Base-by-base conservation (phyloP, 345 rosid species). In the Eucalyptus leucophloia region DNA sequence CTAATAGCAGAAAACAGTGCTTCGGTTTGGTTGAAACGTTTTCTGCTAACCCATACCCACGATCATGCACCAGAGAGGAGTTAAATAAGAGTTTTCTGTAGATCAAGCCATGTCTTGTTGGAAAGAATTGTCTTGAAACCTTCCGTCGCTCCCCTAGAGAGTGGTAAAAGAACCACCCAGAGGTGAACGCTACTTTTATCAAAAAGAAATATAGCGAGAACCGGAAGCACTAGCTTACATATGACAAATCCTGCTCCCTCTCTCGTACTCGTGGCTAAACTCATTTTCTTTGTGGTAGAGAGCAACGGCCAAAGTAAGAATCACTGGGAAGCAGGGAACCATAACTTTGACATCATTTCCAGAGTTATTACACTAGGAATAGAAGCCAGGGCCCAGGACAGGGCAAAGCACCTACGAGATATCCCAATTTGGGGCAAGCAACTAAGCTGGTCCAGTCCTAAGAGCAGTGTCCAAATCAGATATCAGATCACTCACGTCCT, bases 401-500 rank as follows among this genome's bases (percentile, higher is more conserved):
- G 45, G 30, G 47, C 47, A 77, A 77, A 77, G 47, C 28, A 77
- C 85, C 30, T 3, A 6, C 47, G 18, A 51, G 30, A 9, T 72
- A 4, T 72, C 82, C 82, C 26, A 72, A 37, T 77, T 23, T 58
- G 17, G 49, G 47, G 51, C 28, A 81, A 87, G 24, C 24, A 49
- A 26, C 89, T 92, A 95, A 15, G 80, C 9, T 12, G 98, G 98
- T 5, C 97, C 96, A 50, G 96, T 95, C 88, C 91, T 94, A 5
- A 98, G 93, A 37, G 99, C 99, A 54, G 77, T 90, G 89, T 96
- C 98, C 86, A 98, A 90, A 93, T 98, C 99, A 51, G 96, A 91
- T 88, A 98, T 96, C 91, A 98, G 94, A 92, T 98, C 99, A 90
- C 94, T 91, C 67, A 94, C 99, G 92, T 98, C 97, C 94, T 98